Conservation (phyloP, 352 stramenopile genomes). For the Globisporangium megalacanthum region DNA sequence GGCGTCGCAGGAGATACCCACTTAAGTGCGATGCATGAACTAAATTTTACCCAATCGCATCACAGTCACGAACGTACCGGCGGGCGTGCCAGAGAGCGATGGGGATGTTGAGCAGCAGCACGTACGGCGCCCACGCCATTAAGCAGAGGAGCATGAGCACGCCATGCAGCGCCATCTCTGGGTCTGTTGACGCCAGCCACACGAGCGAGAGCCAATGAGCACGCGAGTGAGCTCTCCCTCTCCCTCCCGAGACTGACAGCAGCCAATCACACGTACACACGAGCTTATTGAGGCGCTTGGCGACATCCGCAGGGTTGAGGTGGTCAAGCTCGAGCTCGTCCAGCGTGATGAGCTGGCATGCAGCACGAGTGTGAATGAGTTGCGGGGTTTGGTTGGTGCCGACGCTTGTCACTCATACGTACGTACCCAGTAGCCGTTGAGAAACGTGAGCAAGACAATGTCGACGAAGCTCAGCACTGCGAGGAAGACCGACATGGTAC, state of each 20-base stretch:
- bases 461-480: slow-evolving; percentile 80
- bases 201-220: slow-evolving; percentile 5
- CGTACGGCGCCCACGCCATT: slow-evolving; percentile 64
- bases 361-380: background rate
- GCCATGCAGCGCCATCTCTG: slow-evolving; percentile 77
- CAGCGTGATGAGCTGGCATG: slow-evolving; percentile 65
- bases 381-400: background rate
- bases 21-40: background rate
- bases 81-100: slow-evolving; percentile 69
- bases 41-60: background rate
- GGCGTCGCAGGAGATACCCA: background rate
- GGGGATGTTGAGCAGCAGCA: slow-evolving; percentile 77
- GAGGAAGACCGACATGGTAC: slow-evolving; percentile 61
- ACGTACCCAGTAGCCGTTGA: slow-evolving; percentile 85
- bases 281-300: slow-evolving; percentile 80
- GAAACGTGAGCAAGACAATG: slow-evolving; percentile 82
- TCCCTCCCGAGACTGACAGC: background rate
- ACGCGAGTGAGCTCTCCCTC: background rate
- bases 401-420: too few relatives aligned
- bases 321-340: slow-evolving; percentile 85
- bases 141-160: slow-evolving; percentile 73
- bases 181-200: slow-evolving; percentile 27
- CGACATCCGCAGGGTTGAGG: slow-evolving; percentile 80
- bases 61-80: slow-evolving; percentile 29
- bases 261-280: slow-evolving; percentile 43